Percentiles rank a stretch among this genome's conserved stretches.
Conservation (phyloP, 163 green algal species). For the Coccomyxa subellipsoidea region DNA sequence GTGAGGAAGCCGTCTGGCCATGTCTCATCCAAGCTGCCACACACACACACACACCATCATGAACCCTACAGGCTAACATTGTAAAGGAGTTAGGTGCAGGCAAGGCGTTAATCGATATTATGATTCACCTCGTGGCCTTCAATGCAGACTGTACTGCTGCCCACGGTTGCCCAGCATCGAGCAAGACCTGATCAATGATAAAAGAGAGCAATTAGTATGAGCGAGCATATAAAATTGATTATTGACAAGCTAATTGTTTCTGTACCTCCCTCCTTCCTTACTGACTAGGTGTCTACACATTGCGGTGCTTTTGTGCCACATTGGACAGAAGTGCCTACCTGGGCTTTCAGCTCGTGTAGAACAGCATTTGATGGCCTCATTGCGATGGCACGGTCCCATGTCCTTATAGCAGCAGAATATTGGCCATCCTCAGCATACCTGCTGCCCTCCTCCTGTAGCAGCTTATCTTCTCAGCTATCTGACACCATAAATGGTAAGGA, state of each 20-base stretch:
- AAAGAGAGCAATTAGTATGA: neutral
- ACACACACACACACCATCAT: too few relatives aligned
- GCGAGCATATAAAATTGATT: too few relatives aligned
- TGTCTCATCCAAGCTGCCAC: neutral
- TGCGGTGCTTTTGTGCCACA: too few relatives aligned
- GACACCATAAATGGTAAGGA: neutral
- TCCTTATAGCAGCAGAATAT: neutral
- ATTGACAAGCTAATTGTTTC: too few relatives aligned
- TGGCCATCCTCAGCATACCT: neutral
- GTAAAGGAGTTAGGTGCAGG: too few relatives aligned
- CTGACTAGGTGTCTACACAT: too few relatives aligned
- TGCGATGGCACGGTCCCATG: neutral
- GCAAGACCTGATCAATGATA: conserved; percentile 2
- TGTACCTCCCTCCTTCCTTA: too few relatives aligned
- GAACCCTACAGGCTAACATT: too few relatives aligned
- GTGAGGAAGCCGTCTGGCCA: conserved; percentile 1
- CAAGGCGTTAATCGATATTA: neutral
- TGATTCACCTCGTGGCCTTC: neutral
- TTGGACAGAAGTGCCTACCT: neutral
- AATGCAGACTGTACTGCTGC: neutral
- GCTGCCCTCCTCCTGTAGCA: neutral
- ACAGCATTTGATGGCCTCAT: neutral
- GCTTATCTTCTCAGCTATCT: neutral
- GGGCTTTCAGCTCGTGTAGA: conserved; percentile 9
- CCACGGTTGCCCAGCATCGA: neutral